A percentile compares a stretch with the other conserved stretches of the same genome.
These are phyloP conservation scores for Ganoderma multipileum DNA, from an alignment of 1,284 basidiomycete species.

Conservation along the genomic window DNA sequence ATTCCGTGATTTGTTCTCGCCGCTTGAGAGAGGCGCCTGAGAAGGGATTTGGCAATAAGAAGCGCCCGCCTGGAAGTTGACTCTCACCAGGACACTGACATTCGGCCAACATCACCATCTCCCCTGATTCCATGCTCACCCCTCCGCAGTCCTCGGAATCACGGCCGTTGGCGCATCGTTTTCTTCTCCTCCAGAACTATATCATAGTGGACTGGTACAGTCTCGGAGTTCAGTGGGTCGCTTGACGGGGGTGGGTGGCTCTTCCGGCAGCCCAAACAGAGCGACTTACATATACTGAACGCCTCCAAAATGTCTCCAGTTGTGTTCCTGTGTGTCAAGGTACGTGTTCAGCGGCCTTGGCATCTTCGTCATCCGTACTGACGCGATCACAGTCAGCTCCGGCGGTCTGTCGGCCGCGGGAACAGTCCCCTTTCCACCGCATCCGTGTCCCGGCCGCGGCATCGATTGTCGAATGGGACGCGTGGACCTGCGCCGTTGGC, in stretches of 20 bases:
- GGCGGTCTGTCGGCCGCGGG: neutral
- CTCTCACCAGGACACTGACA: neutral
- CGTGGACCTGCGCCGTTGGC: neutral
- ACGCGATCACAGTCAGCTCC: neutral
- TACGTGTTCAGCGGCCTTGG: neutral
- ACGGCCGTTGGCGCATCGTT: neutral
- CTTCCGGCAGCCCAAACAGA: too few relatives aligned
- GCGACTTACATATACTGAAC: neutral
- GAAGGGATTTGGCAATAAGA: neutral
- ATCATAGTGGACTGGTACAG: neutral
- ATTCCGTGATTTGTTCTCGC: neutral
- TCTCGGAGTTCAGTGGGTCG: neutral
- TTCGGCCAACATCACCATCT: neutral
- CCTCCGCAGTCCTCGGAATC: neutral
- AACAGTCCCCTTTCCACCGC: neutral
- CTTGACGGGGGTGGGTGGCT: too few relatives aligned
- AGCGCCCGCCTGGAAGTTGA: neutral
- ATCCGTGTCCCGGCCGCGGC: neutral
- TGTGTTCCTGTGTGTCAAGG: neutral
- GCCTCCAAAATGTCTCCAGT: neutral
- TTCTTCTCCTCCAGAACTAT: neutral
- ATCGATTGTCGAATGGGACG: neutral
- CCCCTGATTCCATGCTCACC: neutral
- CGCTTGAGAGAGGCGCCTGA: neutral
- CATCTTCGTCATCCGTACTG: neutral